Evolutionary conservation across 345 rosid species (phyloP), one percentile per base, ranked within the genome.

Genomic region (Excoecaria cochinchinensis): DNA sequence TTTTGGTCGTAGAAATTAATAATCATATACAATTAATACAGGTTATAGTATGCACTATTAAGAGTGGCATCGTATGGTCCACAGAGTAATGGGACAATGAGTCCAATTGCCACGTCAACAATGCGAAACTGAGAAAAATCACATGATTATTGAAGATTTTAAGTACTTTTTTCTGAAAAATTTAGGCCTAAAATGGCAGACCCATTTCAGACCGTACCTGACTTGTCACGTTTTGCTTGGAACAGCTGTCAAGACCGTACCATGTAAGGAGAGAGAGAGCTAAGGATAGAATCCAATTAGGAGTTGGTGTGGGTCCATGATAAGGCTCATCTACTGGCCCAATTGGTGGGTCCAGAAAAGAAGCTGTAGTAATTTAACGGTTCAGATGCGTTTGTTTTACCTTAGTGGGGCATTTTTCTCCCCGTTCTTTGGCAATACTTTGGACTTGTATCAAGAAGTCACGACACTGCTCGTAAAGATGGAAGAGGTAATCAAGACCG

Each of bases 381-480:
- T 25, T 66, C 8, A 69, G 53, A 64, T 69, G 5, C 40, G 48
- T 21, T 61, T 46, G 15, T 17, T 55, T 31, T 74, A 95, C 99
- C 97, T 95, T 95, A 17, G 97, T 89, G 80, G 99, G 99, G 80
- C 99, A 95, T 84, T 95, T 95, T 68, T 95, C 98, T 59, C 99
- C 99, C 4, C 95, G 91, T 70, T 95, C 97, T 78, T 93, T 93
- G 73, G 98, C 98, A 16, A 91, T 88, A 68, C 85, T 89, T 76
- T 95, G 99, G 63, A 95, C 99, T 78, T 93, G 98, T 80, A 91
- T 80, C 80, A 95, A 84, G 81, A 95, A 93, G 62, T 95, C 99
- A 14, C 97, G 93, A 84, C 99, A 95, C 82, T 91, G 99, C 70
- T 95, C 99, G 82, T 93, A 95, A 76, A 95, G 90, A 50, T 93